Evolutionary conservation across 768 basidiomycete species (phyloP).

Genomic region (Boletus rubescentipes): DNA sequence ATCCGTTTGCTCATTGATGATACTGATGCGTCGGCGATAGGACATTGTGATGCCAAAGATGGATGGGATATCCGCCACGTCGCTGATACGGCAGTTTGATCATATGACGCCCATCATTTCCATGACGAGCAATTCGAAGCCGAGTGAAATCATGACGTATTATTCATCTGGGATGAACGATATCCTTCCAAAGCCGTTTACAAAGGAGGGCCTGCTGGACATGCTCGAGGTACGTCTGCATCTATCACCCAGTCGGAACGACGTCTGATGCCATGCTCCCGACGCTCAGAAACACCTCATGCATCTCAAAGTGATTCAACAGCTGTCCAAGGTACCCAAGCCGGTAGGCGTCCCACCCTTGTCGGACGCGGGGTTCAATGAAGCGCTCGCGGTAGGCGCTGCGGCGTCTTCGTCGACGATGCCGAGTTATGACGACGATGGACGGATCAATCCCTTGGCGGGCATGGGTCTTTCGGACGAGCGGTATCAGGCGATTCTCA

Average conservation of each 20-base stretch:
- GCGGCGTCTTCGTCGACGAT: conserved; percentile 29
- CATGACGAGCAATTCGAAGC: conserved; percentile 95
- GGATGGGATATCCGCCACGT: conserved; percentile 88
- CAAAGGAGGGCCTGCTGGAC: conserved; percentile 84
- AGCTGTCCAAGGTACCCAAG: conserved; percentile 60
- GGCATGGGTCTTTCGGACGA: conserved; percentile 89
- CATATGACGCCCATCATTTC: conserved; percentile 95
- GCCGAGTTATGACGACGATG: conserved; percentile 37
- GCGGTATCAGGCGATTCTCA: conserved; percentile 78
- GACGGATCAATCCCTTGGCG: conserved; percentile 76
- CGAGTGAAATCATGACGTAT: conserved; percentile 88
- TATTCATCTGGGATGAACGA: conserved; percentile 84
- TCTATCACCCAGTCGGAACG: not conserved
- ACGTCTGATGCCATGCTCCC: not conserved
- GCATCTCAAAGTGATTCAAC: conserved; percentile 84
- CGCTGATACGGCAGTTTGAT: conserved; percentile 92
- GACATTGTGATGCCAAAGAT: conserved; percentile 95
- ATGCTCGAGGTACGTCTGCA: conserved; percentile 75
- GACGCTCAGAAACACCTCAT: conserved; percentile 71
- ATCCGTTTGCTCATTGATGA: not conserved
- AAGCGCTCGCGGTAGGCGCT: conserved; percentile 49
- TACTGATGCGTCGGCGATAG: conserved; percentile 35
- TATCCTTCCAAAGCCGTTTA: conserved; percentile 95
- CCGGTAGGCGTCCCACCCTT: conserved; percentile 66
- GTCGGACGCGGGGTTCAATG: conserved; percentile 51